phyloP scores from a whole-genome alignment of 2,329 filamentous ascomycete species.

The Diaporthe citri region DNA sequence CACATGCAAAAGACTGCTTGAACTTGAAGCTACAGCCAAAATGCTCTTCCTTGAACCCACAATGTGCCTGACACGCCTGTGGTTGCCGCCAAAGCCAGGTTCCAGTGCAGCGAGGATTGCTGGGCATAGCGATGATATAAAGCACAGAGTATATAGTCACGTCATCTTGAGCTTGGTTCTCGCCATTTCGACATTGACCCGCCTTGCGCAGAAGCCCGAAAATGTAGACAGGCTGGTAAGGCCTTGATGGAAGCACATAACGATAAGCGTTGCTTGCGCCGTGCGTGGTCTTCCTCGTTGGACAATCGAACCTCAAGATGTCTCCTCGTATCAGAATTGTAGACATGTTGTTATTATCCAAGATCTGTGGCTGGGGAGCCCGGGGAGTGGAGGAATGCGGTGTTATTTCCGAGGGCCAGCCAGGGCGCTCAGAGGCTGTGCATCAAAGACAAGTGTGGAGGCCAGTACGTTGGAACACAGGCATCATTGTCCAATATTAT shows the following conservation, averaged over 20 bases:
- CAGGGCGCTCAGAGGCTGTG: neutral
- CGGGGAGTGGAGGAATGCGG: neutral
- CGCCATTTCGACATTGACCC: neutral
- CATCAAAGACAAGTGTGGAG: neutral
- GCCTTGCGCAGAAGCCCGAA: neutral
- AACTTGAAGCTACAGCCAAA: no score
- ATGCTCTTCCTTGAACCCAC: no score
- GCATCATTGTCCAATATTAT: neutral
- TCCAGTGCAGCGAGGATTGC: no score
- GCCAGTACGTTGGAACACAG: neutral
- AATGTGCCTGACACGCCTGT: no score
- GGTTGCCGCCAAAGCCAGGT: no score
- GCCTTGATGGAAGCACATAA: neutral
- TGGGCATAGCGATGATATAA: no score
- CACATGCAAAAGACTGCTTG: no score
- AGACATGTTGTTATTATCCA: no score
- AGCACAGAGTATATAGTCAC: no score
- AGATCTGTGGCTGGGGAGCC: neutral
- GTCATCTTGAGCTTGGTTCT: neutral
- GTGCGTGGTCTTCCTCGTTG: no score
- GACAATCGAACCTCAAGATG: neutral
- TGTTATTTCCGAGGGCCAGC: neutral
- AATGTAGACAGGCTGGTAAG: neutral
- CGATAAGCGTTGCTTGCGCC: no score
- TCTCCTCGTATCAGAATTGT: neutral